phyloP scores from a whole-genome alignment of 352 stramenopile species.

The Peronospora farinosa region DNA sequence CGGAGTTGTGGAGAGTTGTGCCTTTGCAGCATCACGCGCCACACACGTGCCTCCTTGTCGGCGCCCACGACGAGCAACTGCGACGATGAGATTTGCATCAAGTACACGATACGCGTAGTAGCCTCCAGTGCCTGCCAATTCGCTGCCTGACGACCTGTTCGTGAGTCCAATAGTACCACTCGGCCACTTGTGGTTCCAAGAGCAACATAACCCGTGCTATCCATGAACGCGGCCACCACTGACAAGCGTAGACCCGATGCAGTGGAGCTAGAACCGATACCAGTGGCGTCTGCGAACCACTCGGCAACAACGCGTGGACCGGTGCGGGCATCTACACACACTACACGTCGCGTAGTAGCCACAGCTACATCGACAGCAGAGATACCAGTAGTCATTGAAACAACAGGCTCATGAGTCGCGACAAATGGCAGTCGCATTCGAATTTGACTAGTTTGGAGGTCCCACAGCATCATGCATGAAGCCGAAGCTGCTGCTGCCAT shows the following conservation, averaged over 20 bases:
- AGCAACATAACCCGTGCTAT: constrained; percentile 29
- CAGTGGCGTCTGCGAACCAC: constrained; percentile 48
- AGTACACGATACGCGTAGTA: constrained; percentile 34
- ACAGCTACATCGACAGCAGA: constrained; percentile 44
- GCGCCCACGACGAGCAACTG: constrained; percentile 54
- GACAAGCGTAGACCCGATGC: constrained; percentile 26
- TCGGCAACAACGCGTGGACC: constrained; percentile 50
- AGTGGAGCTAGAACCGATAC: constrained; percentile 17
- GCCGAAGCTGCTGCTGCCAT: constrained; percentile 40
- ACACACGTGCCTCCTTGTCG: constrained; percentile 66
- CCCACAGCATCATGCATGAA: constrained; percentile 54
- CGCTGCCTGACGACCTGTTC: constrained; percentile 38
- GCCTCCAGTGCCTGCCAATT: constrained; percentile 56
- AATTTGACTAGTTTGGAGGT: constrained; percentile 58
- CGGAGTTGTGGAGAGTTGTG: constrained; percentile 29
- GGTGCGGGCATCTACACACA: constrained; percentile 42
- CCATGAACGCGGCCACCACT: constrained; percentile 32
- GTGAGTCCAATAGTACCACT: constrained; percentile 47
- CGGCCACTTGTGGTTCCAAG: constrained; percentile 37
- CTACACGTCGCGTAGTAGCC: constrained; percentile 37
- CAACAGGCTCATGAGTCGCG: constrained; percentile 32
- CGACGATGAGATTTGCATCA: constrained; percentile 50
- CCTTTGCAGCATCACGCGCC: constrained; percentile 37
- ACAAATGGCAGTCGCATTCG: constrained; percentile 50
- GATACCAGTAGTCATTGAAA: constrained; percentile 26